phyloP scores from a whole-genome alignment of 257 asterid genomes.

The Rauvolfia tetraphylla region DNA sequence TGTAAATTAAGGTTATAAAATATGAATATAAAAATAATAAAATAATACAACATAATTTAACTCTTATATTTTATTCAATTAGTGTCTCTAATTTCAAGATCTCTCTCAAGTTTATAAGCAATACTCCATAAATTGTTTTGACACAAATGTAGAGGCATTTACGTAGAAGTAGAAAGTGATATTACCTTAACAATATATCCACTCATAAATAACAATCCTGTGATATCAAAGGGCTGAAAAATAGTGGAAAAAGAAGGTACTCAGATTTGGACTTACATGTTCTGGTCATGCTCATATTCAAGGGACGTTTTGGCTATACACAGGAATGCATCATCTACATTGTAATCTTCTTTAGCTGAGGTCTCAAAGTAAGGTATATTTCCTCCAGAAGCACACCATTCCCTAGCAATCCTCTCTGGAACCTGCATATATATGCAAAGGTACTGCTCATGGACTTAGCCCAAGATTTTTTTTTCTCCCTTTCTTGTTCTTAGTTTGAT shows the following conservation, averaged over 20 bases:
- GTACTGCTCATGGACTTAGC: neutral
- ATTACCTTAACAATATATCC: too few relatives aligned
- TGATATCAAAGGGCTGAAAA: neutral
- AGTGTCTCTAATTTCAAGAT: too few relatives aligned
- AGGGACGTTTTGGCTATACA: conserved; percentile 63
- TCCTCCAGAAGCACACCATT: conserved; percentile 70
- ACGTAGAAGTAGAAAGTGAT: too few relatives aligned
- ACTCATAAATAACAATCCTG: neutral
- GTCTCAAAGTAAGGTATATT: conserved; percentile 83
- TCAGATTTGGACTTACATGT: conserved; percentile 17
- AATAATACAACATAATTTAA: too few relatives aligned
- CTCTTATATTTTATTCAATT: too few relatives aligned
- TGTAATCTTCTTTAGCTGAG: conserved; percentile 76
- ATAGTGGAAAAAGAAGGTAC: too few relatives aligned
- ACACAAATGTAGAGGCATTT: too few relatives aligned
- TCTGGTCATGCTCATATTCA: conserved; percentile 34
- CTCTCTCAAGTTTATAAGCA: too few relatives aligned
- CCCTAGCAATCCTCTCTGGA: conserved; percentile 53
- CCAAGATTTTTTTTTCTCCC: neutral
- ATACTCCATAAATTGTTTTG: too few relatives aligned
- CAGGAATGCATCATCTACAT: conserved; percentile 60
- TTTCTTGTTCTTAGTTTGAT: neutral
- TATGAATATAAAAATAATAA: neutral
- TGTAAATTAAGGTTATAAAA: neutral
- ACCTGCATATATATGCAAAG: conserved; percentile 31